Percentiles rank a stretch among this genome's conserved stretches.
These are phyloP conservation scores for Ogataea saltuana DNA, from an alignment of 805 yeast species.

Conservation along the genomic window DNA sequence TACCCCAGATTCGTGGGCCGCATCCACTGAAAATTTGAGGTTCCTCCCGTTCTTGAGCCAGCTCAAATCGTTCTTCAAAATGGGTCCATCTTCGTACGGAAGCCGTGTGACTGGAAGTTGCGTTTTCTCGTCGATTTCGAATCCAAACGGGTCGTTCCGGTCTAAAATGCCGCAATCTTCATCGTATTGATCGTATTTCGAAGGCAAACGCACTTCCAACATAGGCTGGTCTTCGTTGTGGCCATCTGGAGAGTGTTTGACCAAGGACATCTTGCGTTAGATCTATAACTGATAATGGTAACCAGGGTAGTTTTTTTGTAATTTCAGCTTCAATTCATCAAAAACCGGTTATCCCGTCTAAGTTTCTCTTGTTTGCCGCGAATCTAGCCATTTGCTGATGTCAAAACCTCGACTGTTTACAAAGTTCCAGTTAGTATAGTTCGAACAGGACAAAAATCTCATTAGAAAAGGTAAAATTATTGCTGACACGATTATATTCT, in stretches of 20 bases:
- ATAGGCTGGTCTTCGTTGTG: slow-evolving; percentile 16
- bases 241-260: background rate
- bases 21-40: slow-evolving; percentile 50
- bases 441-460: background rate
- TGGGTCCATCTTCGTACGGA: slow-evolving; percentile 38
- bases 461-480: background rate
- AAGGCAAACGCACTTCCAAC: slow-evolving; percentile 20
- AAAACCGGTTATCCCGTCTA: too few species aligned
- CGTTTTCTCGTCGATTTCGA: slow-evolving; percentile 28
- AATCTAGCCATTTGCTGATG: too few species aligned
- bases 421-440: background rate
- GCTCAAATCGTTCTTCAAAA: slow-evolving; percentile 29
- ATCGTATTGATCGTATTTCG: slow-evolving; percentile 24
- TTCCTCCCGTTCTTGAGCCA: slow-evolving; percentile 39
- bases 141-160: slow-evolving; percentile 17
- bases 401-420: too few species aligned
- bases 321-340: too few species aligned
- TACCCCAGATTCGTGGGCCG: slow-evolving; percentile 41
- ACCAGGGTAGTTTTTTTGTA: background rate
- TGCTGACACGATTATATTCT: slow-evolving; percentile 8
- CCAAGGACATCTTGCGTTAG: slow-evolving; percentile 5
- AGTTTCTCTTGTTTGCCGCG: too few species aligned
- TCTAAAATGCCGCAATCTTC: slow-evolving; percentile 11
- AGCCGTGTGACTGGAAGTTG: slow-evolving; percentile 35
- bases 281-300: background rate